Percentiles rank a stretch among this genome's conserved stretches.
phyloP scores from a whole-genome alignment of 176 grass and related monocot species.

The Triticum monococcum region DNA sequence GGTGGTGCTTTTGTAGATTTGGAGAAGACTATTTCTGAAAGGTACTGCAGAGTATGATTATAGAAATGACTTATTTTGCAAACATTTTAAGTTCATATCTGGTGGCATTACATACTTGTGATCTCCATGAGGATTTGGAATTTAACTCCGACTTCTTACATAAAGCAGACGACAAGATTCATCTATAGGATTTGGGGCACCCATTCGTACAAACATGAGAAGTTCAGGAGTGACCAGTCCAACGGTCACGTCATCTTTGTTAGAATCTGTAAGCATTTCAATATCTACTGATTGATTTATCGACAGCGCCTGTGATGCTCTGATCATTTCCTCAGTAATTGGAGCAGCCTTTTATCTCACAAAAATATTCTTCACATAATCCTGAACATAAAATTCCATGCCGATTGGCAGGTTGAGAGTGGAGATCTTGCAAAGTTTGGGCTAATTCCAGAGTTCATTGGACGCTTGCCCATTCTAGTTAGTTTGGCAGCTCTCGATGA shows the following conservation, averaged over 20 bases:
- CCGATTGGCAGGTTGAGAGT: conserved; percentile 81
- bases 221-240: conserved; percentile 61
- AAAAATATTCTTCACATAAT: conserved; percentile 2
- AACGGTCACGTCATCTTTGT: conserved; percentile 73
- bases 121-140: background rate
- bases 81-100: background rate
- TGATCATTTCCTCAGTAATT: background rate
- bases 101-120: background rate
- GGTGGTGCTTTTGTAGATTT: conserved; percentile 97
- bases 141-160: conserved; percentile 37
- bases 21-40: conserved; percentile 97
- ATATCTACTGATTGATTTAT: conserved; percentile 3
- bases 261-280: conserved; percentile 79
- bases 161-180: conserved; percentile 91
- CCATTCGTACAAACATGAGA: conserved; percentile 85
- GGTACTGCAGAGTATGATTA: conserved; percentile 43
- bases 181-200: conserved; percentile 98
- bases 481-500: conserved; percentile 82
- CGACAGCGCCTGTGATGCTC: background rate
- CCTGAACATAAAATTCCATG: conserved; percentile 28
- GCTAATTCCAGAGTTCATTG: conserved; percentile 95
- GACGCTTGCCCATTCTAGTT: conserved; percentile 87
- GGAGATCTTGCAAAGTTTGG: conserved; percentile 83
- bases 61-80: background rate
- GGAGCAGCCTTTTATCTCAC: conserved; percentile 4